A percentile compares a stretch with the other conserved stretches of the same genome.
phyloP scores from a whole-genome alignment of 805 yeast species.

The Pichia nanzhaoensis region DNA sequence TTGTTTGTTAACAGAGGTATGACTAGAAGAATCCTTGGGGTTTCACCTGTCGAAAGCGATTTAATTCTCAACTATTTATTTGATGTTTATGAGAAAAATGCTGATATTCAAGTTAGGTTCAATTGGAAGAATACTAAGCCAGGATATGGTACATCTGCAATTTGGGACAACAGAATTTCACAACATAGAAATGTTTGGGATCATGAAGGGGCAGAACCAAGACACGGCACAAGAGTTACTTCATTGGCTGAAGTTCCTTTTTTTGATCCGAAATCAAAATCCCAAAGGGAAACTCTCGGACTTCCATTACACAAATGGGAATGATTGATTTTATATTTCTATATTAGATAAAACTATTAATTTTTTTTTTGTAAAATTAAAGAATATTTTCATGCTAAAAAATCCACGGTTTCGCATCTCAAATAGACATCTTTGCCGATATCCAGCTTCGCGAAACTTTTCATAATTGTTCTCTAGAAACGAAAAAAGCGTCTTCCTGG shows the following conservation, averaged over 20 bases:
- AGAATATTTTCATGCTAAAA: too few relatives aligned
- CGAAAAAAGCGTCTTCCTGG: too few relatives aligned
- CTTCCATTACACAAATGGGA: conserved; percentile 15
- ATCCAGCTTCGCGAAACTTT: too few relatives aligned
- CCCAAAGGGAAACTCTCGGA: conserved; percentile 47
- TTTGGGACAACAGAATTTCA: conserved; percentile 45
- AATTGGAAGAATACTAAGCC: conserved; percentile 35
- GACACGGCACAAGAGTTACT: conserved; percentile 51
- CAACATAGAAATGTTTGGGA: conserved; percentile 41
- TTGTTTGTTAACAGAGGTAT: conserved; percentile 45
- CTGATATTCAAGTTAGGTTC: conserved; percentile 51
- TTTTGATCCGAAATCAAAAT: conserved; percentile 43
- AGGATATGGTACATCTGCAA: conserved; percentile 39
- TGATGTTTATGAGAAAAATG: conserved; percentile 41
- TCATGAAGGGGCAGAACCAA: conserved; percentile 33
- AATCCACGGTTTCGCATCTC: too few relatives aligned
- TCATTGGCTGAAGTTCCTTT: conserved; percentile 48
- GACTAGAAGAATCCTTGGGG: conserved; percentile 47
- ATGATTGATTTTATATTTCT: neutral
- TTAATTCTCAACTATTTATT: conserved; percentile 41
- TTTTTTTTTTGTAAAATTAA: too few relatives aligned
- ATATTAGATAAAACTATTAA: too few relatives aligned
- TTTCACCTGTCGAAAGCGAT: conserved; percentile 44
- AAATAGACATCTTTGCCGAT: too few relatives aligned
- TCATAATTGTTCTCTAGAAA: too few relatives aligned